A percentile compares a stretch with the other conserved stretches of the same genome.
These are phyloP conservation scores for Colletotrichum neosansevieriae DNA, from an alignment of 2,329 filamentous ascomycete genomes.

Conservation along the genomic window DNA sequence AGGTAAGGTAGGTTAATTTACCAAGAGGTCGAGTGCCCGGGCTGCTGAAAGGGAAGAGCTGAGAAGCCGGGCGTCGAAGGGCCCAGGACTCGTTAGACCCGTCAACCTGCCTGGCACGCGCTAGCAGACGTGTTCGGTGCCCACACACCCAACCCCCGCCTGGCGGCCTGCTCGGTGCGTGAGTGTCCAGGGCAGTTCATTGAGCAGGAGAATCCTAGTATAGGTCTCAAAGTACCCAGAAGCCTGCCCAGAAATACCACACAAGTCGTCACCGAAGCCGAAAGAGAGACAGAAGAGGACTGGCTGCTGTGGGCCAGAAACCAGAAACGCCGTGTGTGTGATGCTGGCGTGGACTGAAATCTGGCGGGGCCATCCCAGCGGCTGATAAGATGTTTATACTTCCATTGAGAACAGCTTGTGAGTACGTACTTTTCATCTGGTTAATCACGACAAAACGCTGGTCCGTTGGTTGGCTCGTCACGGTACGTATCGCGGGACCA, in stretches of 20 bases:
- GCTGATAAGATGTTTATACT: slow-evolving; percentile 1
- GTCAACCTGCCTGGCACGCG: slow-evolving; percentile 17
- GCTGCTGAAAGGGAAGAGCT: not conserved
- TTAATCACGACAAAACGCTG: not conserved
- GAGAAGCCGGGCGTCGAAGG: slow-evolving; percentile 9
- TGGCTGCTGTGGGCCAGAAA: not conserved
- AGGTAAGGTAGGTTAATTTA: no score
- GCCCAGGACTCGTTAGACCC: slow-evolving; percentile 13
- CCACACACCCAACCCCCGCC: slow-evolving; percentile 12
- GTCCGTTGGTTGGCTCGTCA: slow-evolving; percentile 1
- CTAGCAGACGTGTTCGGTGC: slow-evolving; percentile 38
- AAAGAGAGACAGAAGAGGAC: not conserved
- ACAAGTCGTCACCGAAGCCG: slow-evolving; percentile 31
- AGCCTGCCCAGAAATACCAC: slow-evolving; percentile 24
- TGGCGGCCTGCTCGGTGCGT: not conserved
- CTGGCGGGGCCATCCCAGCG: slow-evolving; percentile 22
- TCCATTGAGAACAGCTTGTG: no score
- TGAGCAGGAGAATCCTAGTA: not conserved
- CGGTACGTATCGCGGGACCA: not conserved
- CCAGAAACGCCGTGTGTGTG: slow-evolving; percentile 33
- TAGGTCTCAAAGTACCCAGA: not conserved
- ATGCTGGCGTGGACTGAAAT: slow-evolving; percentile 5
- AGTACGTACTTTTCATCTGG: not conserved
- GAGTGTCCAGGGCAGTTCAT: not conserved
- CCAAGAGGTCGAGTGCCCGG: not conserved